A percentile compares a stretch with the other conserved stretches of the same genome.
Conservation (phyloP, 164 flowering plant genomes). For the Brasenia schreberi region DNA sequence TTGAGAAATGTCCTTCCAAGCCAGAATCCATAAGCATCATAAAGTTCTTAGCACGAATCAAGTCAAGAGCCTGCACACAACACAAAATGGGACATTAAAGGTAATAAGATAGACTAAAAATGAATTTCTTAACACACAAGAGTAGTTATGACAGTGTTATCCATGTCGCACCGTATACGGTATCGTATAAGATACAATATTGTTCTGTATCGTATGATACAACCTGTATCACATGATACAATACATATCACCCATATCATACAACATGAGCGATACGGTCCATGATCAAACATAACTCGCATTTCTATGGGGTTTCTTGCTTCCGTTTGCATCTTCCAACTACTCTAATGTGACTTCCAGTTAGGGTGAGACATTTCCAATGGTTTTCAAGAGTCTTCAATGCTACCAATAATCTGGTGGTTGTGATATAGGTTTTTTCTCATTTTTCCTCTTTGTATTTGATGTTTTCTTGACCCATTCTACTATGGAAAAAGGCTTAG, state of each 20-base stretch:
- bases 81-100: neutral
- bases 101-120: neutral
- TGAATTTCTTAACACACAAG: neutral
- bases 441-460: too few relatives aligned
- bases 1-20: slow-evolving; percentile 80
- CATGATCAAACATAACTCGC: neutral
- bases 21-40: slow-evolving; percentile 84
- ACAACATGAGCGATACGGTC: neutral
- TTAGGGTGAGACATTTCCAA: too few relatives aligned
- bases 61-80: slow-evolving; percentile 65
- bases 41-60: slow-evolving; percentile 80
- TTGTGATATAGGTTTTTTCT: too few relatives aligned
- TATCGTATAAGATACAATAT: neutral
- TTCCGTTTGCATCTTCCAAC: too few relatives aligned
- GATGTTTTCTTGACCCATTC: too few relatives aligned
- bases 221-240: neutral
- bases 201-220: neutral
- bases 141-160: neutral
- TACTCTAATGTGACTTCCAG: too few relatives aligned
- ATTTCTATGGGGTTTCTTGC: too few relatives aligned
- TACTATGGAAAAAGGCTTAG: too few relatives aligned
- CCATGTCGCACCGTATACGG: neutral
- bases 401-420: too few relatives aligned
- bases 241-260: too few relatives aligned
- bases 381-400: too few relatives aligned